Percentiles rank a stretch among this genome's conserved stretches.
Conservation (phyloP, 805 yeast genomes). For the Candida gorgasii region DNA sequence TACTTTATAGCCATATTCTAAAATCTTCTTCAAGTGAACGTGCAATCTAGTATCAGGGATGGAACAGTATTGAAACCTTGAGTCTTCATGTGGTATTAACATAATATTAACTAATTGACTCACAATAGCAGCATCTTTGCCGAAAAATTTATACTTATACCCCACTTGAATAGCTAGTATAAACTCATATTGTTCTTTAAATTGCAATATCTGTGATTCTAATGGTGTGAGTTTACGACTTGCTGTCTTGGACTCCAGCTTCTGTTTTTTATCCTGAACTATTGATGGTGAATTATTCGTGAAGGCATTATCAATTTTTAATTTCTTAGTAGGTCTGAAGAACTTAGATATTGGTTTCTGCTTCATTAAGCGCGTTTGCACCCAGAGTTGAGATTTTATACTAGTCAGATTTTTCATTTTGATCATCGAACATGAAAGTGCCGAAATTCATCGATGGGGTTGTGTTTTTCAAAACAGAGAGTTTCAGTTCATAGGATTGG, state of each 20-base stretch:
- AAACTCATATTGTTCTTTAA: constrained; percentile 64
- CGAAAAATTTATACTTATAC: constrained; percentile 84
- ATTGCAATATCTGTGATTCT: constrained; percentile 71
- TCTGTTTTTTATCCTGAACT: background rate
- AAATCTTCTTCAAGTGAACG: constrained; percentile 70
- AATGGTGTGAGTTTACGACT: constrained; percentile 56
- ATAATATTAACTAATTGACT: constrained; percentile 67
- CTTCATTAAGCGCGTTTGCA: constrained; percentile 5
- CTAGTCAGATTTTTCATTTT: too few relatives aligned
- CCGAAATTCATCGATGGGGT: too few relatives aligned
- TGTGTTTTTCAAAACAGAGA: too few relatives aligned
- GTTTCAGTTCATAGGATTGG: too few relatives aligned
- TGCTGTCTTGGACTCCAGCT: background rate
- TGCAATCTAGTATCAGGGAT: constrained; percentile 79
- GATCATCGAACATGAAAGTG: too few relatives aligned
- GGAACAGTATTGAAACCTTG: constrained; percentile 76
- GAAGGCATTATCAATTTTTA: background rate
- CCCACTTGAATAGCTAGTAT: constrained; percentile 86
- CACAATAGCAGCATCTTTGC: constrained; percentile 76
- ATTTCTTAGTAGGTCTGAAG: constrained; percentile 3
- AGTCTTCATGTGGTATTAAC: constrained; percentile 59
- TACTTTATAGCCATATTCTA: constrained; percentile 73
- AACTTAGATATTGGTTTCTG: constrained; percentile 10
- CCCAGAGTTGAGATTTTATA: background rate
- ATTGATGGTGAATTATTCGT: background rate